A percentile compares a stretch with the other conserved stretches of the same genome.
These are phyloP conservation scores for Colletotrichum lini DNA, from an alignment of 2,329 filamentous ascomycete species.

Conservation along the genomic window DNA sequence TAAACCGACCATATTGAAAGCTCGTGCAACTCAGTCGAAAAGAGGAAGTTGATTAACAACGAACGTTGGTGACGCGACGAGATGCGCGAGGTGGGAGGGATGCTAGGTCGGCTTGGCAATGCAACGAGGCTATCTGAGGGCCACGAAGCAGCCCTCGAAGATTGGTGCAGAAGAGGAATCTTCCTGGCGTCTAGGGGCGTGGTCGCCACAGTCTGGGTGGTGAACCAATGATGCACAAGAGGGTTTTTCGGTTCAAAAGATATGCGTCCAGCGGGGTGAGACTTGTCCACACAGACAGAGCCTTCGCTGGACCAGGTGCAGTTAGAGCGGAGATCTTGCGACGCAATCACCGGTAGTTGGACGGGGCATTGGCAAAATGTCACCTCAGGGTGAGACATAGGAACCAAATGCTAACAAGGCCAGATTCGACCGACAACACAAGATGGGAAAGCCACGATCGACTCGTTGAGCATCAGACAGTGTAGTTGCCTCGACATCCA, in stretches of 20 bases:
- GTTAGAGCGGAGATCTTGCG: background rate
- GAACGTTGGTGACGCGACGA: constrained; percentile 9
- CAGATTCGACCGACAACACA: background rate
- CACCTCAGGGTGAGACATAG: background rate
- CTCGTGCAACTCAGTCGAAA: constrained; percentile 15
- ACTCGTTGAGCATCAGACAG: background rate
- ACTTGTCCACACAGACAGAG: background rate
- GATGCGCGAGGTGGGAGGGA: background rate
- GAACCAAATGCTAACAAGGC: background rate
- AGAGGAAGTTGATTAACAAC: constrained; percentile 36
- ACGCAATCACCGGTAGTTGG: constrained; percentile 2
- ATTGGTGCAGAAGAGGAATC: constrained; percentile 4
- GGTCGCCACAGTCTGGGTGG: constrained; percentile 1
- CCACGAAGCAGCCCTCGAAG: background rate
- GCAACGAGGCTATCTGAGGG: constrained; percentile 36
- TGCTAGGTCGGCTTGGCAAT: constrained; percentile 39
- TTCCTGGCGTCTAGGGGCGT: background rate
- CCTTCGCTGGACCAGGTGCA: too few relatives aligned
- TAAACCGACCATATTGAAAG: constrained; percentile 9
- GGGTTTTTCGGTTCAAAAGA: background rate
- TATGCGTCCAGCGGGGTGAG: background rate
- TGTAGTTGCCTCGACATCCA: background rate
- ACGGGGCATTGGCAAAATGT: background rate
- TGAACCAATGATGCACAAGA: background rate
- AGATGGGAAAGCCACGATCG: background rate